Evolutionary conservation across 169 alveolate genomes (phyloP).

Genomic region (Plasmodium chabaudi): DNA sequence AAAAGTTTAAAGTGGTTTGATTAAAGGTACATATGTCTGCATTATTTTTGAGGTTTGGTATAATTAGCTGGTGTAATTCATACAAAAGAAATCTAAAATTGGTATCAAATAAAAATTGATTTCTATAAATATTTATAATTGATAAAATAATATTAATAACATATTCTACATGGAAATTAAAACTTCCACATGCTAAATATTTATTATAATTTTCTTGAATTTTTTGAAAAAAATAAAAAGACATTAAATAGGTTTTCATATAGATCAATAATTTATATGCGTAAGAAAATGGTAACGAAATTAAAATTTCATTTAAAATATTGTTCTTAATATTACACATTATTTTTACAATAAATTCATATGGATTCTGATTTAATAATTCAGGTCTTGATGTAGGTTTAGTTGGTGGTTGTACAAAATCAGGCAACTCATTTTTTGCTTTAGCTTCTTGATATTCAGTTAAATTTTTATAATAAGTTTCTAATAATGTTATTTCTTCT

Average conservation of each 20-base stretch:
- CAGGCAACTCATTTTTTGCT: conserved; percentile 51
- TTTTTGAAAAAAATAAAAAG: conserved; percentile 74
- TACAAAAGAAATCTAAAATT: conserved; percentile 63
- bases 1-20: conserved; percentile 57
- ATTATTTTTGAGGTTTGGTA: conserved; percentile 29
- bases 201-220: conserved; percentile 36
- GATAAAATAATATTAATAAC: conserved; percentile 46
- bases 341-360: conserved; percentile 73
- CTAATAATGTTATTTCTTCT: conserved; percentile 76
- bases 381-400: conserved; percentile 78
- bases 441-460: conserved; percentile 73
- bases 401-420: conserved; percentile 78
- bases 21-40: conserved; percentile 60
- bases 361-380: conserved; percentile 66
- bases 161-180: conserved; percentile 60
- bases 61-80: conserved; percentile 49
- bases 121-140: conserved; percentile 72
- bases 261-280: conserved; percentile 79
- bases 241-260: conserved; percentile 71
- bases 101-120: conserved; percentile 55
- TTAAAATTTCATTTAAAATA: conserved; percentile 78
- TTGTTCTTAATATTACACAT: conserved; percentile 77
- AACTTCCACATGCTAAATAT: conserved; percentile 44
- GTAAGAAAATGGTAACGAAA: conserved; percentile 83
- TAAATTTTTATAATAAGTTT: conserved; percentile 73